These are phyloP conservation scores for Vinca major DNA, from an alignment of 305 asterid species.

Conservation along the genomic window DNA sequence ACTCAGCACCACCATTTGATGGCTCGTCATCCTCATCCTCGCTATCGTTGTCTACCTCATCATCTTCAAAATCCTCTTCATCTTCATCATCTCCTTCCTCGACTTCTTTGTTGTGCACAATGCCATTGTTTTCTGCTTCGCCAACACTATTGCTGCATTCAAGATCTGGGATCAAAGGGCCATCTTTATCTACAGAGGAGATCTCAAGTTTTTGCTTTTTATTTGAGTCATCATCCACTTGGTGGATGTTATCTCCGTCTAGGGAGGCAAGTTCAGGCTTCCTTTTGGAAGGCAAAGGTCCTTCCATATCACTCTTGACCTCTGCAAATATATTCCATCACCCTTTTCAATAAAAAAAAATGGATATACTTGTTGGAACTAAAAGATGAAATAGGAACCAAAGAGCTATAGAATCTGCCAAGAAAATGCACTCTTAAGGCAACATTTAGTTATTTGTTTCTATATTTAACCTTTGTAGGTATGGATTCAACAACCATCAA, in stretches of 20 bases:
- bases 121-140: constrained; percentile 12
- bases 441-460: background rate
- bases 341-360: background rate
- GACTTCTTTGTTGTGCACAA: background rate
- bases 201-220: constrained; percentile 14
- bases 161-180: background rate
- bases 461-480: background rate
- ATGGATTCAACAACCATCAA: background rate
- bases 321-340: background rate
- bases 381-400: background rate
- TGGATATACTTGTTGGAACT: background rate
- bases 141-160: background rate
- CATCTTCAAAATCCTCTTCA: constrained; percentile 7
- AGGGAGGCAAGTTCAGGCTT: background rate
- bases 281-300: constrained; percentile 7
- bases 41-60: constrained; percentile 12
- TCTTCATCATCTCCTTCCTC: background rate
- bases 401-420: background rate
- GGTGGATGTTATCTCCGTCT: background rate
- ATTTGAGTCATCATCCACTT: constrained; percentile 6
- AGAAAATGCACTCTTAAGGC: too few relatives aligned
- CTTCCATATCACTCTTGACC: constrained; percentile 6
- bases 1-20: constrained; percentile 16
- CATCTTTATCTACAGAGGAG: constrained; percentile 1
- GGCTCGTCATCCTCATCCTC: constrained; percentile 18